Evolutionary conservation across 2,329 filamentous ascomycete species (phyloP).

Genomic region (Xylaria multiplex): DNA sequence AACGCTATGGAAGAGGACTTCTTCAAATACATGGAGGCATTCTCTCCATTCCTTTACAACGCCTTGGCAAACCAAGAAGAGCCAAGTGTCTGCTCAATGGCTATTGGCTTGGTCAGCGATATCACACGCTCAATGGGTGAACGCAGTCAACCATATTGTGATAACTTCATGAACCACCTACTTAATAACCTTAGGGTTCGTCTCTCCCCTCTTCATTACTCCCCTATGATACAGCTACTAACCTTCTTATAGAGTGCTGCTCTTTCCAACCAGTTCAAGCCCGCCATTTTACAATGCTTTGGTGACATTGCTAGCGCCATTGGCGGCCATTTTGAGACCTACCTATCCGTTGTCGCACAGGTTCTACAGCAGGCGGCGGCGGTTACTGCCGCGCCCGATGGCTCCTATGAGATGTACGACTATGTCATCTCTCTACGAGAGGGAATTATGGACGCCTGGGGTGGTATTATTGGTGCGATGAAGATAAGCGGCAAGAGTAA

Average conservation of each 20-base stretch:
- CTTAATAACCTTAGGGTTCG: slow-evolving; percentile 86
- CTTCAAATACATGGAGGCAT: slow-evolving; percentile 96
- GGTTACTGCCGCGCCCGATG: slow-evolving; percentile 81
- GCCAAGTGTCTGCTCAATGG: slow-evolving; percentile 92
- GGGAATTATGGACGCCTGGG: slow-evolving; percentile 99
- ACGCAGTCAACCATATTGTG: slow-evolving; percentile 93
- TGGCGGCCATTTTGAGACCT: slow-evolving; percentile 89
- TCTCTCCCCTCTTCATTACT: slow-evolving; percentile 38
- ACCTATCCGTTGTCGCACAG: slow-evolving; percentile 89
- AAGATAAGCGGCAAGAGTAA: slow-evolving; percentile 81
- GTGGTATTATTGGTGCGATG: slow-evolving; percentile 94
- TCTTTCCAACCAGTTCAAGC: slow-evolving; percentile 97
- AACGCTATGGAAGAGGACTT: slow-evolving; percentile 94
- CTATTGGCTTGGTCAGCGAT: slow-evolving; percentile 96
- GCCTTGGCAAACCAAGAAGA: slow-evolving; percentile 96
- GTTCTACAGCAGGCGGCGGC: slow-evolving; percentile 92
- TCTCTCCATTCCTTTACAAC: slow-evolving; percentile 91
- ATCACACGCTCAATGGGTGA: slow-evolving; percentile 92
- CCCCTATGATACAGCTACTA: slow-evolving; percentile 43
- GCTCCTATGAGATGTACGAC: slow-evolving; percentile 94
- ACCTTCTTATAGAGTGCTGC: slow-evolving; percentile 72
- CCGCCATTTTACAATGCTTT: slow-evolving; percentile 96
- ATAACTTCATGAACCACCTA: slow-evolving; percentile 97
- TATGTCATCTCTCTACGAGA: slow-evolving; percentile 95
- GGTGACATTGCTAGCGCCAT: slow-evolving; percentile 98